Conservation (phyloP, 352 stramenopile genomes). For the Phytophthora pinifolia region DNA sequence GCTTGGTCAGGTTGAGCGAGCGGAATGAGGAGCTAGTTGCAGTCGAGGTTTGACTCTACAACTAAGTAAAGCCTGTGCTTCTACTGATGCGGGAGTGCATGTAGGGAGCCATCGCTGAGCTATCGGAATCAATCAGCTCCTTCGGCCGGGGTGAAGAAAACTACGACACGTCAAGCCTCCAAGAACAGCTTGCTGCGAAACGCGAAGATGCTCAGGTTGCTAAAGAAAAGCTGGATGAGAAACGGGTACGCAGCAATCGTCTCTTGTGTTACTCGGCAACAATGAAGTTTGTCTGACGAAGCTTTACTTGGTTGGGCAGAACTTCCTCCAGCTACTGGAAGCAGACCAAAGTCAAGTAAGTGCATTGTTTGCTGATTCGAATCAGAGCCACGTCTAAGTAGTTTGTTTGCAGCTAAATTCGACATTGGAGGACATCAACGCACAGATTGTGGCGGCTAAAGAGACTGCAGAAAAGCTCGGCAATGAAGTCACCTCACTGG, state of each 20-base stretch:
- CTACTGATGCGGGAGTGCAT: conserved; percentile 14
- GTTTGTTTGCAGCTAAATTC: conserved; percentile 18
- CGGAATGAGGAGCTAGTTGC: conserved; percentile 32
- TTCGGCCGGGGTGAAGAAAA: conserved; percentile 9
- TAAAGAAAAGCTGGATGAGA: conserved; percentile 30
- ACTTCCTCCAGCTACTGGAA: conserved; percentile 22
- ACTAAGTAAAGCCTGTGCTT: neutral
- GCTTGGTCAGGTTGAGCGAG: conserved; percentile 23
- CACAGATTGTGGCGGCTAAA: conserved; percentile 19
- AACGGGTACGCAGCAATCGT: conserved; percentile 20
- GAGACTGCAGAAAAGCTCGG: conserved; percentile 12
- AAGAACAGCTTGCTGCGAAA: conserved; percentile 25
- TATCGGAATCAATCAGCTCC: conserved; percentile 28
- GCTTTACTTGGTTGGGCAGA: conserved; percentile 9
- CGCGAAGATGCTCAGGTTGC: conserved; percentile 9
- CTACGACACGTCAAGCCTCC: conserved; percentile 16
- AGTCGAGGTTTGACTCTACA: conserved; percentile 27
- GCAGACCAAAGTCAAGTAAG: conserved; percentile 34
- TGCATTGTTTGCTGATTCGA: neutral
- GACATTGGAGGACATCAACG: conserved; percentile 18
- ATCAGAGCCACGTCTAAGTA: conserved; percentile 7
- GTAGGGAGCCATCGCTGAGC: conserved; percentile 33
- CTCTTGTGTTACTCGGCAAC: neutral
- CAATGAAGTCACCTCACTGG: conserved; percentile 18
- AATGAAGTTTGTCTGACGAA: neutral